Percentiles rank a stretch among this genome's conserved stretches.
Evolutionary conservation across 2,329 filamentous ascomycete species (phyloP).

Genomic region (Samsoniella hepiali): DNA sequence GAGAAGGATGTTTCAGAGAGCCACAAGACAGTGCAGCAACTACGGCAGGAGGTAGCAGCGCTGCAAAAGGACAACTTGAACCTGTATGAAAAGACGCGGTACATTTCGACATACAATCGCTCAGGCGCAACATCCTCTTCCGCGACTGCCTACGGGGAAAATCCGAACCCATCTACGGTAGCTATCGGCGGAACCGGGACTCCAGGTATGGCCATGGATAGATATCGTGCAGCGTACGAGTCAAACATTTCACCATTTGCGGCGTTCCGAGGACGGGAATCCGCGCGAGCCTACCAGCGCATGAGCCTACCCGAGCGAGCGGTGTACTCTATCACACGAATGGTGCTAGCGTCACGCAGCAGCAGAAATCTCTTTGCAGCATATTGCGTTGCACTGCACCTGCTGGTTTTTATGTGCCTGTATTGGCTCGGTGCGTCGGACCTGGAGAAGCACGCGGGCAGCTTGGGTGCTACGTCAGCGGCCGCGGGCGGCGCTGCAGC

Average conservation of each 20-base stretch:
- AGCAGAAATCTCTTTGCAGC: slow-evolving; percentile 91
- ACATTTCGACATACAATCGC: slow-evolving; percentile 89
- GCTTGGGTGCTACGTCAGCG: slow-evolving; percentile 48
- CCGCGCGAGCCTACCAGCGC: slow-evolving; percentile 81
- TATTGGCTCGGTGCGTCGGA: slow-evolving; percentile 77
- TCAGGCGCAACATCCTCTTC: slow-evolving; percentile 58
- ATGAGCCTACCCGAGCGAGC: slow-evolving; percentile 90
- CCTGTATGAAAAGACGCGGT: slow-evolving; percentile 95
- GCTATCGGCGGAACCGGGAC: slow-evolving; percentile 52
- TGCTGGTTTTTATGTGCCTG: slow-evolving; percentile 81
- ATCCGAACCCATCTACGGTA: slow-evolving; percentile 73
- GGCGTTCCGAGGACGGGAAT: slow-evolving; percentile 91
- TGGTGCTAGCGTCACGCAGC: slow-evolving; percentile 84
- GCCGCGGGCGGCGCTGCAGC: slow-evolving; percentile 45
- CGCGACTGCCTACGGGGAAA: slow-evolving; percentile 63
- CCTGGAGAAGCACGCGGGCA: slow-evolving; percentile 58
- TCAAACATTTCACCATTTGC: slow-evolving; percentile 94
- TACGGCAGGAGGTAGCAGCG: slow-evolving; percentile 86
- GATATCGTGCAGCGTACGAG: slow-evolving; percentile 91
- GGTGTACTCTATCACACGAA: slow-evolving; percentile 85
- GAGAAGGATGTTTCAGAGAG: slow-evolving; percentile 85
- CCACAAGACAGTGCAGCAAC: slow-evolving; percentile 76
- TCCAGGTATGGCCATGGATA: slow-evolving; percentile 69
- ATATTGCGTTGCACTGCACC: slow-evolving; percentile 85
- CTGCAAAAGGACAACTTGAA: slow-evolving; percentile 95